Evolutionary conservation across 2,329 filamentous ascomycete species (phyloP).

Genomic region (Penicillium italicum): DNA sequence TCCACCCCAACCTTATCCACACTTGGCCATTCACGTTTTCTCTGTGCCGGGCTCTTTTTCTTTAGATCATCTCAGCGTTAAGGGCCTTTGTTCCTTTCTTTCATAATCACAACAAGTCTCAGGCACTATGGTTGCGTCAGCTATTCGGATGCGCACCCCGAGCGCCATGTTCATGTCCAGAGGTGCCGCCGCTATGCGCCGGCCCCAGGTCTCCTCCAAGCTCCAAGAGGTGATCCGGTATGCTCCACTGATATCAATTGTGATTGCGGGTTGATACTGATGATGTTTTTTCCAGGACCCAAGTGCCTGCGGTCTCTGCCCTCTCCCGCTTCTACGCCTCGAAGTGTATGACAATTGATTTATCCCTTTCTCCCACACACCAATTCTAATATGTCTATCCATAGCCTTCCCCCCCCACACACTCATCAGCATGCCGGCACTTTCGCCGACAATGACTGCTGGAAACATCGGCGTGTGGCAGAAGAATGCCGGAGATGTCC

Average conservation of each 20-base stretch:
- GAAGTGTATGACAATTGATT: constrained; percentile 53
- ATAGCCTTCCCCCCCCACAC: constrained; percentile 91
- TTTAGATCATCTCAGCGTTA: constrained; percentile 17
- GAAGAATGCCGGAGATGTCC: constrained; percentile 87
- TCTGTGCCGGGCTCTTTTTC: constrained; percentile 18
- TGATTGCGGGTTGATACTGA: constrained; percentile 20
- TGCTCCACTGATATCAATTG: constrained; percentile 10
- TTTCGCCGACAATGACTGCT: constrained; percentile 95
- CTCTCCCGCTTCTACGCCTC: constrained; percentile 66
- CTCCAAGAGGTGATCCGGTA: constrained; percentile 44
- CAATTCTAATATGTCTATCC: constrained; percentile 21
- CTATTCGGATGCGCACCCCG: constrained; percentile 45
- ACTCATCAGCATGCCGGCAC: constrained; percentile 93
- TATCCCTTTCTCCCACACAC: constrained; percentile 1
- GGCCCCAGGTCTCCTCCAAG: constrained; percentile 44
- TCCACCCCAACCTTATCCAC: constrained; percentile 30
- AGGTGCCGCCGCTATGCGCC: constrained; percentile 44
- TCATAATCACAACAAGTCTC: constrained; percentile 27
- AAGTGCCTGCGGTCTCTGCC: constrained; percentile 55
- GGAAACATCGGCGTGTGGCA: constrained; percentile 98
- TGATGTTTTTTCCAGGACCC: constrained; percentile 29
- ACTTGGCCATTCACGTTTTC: constrained; percentile 23
- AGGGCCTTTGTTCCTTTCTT: constrained; percentile 22
- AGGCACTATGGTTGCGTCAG: constrained; percentile 54
- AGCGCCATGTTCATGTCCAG: constrained; percentile 43